Evolutionary conservation across 1,139 yeast genomes (phyloP).

Genomic region (Lodderomyces orthopsilosis): DNA sequence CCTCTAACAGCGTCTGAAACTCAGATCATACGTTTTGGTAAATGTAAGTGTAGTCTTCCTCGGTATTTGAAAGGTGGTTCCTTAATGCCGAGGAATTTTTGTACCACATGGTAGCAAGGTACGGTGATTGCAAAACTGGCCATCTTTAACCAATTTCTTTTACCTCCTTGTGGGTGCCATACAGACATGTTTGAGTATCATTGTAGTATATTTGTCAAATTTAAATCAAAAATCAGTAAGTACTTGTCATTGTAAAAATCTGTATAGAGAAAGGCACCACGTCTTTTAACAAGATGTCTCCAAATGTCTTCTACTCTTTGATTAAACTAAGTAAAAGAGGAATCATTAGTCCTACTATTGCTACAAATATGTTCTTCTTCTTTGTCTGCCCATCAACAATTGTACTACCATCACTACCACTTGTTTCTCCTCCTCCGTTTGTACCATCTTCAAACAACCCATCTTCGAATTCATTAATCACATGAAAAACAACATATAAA

Average conservation of each 20-base stretch:
- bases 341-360: slow-evolving; percentile 17
- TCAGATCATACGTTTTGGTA: too few relatives aligned
- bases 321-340: slow-evolving; percentile 17
- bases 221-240: too few relatives aligned
- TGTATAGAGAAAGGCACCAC: too few relatives aligned
- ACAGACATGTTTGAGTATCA: too few relatives aligned
- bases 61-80: background rate
- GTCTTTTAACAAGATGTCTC: too few relatives aligned
- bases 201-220: too few relatives aligned
- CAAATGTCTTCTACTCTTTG: slow-evolving; percentile 9
- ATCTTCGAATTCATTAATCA: slow-evolving; percentile 37
- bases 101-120: background rate
- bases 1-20: too few relatives aligned
- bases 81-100: background rate
- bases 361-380: slow-evolving; percentile 11
- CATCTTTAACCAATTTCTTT: too few relatives aligned
- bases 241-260: too few relatives aligned
- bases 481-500: slow-evolving; percentile 66
- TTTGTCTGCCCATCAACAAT: slow-evolving; percentile 5
- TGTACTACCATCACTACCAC: slow-evolving; percentile 4
- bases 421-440: background rate
- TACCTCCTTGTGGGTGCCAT: too few relatives aligned
- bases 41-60: background rate
- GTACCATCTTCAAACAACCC: background rate
- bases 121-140: too few relatives aligned